phyloP scores from a whole-genome alignment of 768 basidiomycete species.

The Mycena maculata region DNA sequence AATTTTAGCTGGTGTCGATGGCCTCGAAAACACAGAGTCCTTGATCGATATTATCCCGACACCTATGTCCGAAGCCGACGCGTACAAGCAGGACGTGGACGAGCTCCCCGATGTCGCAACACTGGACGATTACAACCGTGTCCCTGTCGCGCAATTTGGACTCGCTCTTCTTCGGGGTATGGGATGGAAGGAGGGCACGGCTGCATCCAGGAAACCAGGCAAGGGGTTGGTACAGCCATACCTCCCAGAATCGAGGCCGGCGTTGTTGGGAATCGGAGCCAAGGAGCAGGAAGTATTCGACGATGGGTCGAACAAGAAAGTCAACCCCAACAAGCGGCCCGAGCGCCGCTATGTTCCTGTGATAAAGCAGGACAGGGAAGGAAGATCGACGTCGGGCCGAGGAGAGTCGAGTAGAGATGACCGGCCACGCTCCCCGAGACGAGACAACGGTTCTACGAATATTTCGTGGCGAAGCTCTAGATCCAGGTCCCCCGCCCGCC shows the following conservation, averaged over 20 bases:
- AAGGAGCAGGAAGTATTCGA: constrained; percentile 84
- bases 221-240: constrained; percentile 81
- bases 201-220: constrained; percentile 72
- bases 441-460: constrained; percentile 48
- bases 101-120: constrained; percentile 83
- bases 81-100: constrained; percentile 84
- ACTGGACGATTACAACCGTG: constrained; percentile 86
- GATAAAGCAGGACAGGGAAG: constrained; percentile 72
- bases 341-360: constrained; percentile 90
- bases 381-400: constrained; percentile 39
- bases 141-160: constrained; percentile 94
- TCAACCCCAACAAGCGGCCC: constrained; percentile 55
- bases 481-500: constrained; percentile 62
- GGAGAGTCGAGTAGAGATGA: constrained; percentile 34
- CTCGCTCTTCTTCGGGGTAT: constrained; percentile 93
- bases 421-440: constrained; percentile 51
- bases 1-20: constrained; percentile 69
- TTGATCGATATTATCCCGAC: constrained; percentile 74
- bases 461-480: constrained; percentile 55
- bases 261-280: constrained; percentile 92
- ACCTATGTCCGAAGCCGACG: constrained; percentile 82
- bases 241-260: constrained; percentile 84
- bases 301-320: constrained; percentile 70
- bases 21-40: constrained; percentile 52
- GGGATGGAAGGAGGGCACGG: constrained; percentile 92